Conservation (phyloP, 306 rosid genomes). For the Cucurbita pepo region DNA sequence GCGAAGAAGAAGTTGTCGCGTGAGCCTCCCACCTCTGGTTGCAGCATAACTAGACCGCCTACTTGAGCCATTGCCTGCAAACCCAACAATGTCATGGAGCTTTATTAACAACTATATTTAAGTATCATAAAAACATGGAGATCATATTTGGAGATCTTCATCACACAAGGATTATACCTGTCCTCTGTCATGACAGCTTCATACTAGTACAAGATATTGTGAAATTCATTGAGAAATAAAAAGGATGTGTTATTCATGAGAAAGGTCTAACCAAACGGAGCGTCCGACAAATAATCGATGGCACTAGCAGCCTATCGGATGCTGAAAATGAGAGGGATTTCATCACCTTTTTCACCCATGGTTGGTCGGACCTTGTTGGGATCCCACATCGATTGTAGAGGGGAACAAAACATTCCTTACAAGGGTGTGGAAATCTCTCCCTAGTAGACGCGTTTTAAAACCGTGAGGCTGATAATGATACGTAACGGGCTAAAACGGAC, state of each 20-base stretch:
- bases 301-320: no score
- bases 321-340: no score
- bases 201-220: background rate
- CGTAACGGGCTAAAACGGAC: no score
- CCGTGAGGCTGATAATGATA: no score
- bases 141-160: background rate
- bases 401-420: no score
- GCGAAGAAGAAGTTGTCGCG: conserved; percentile 78
- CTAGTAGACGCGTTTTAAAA: no score
- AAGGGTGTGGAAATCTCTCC: no score
- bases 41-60: conserved; percentile 85
- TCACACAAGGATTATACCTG: background rate
- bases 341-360: no score
- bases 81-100: background rate
- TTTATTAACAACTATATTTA: background rate
- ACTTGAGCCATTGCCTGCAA: conserved; percentile 89
- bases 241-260: background rate
- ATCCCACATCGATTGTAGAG: no score
- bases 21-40: conserved; percentile 84
- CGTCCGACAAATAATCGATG: no score
- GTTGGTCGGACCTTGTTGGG: no score
- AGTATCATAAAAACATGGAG: background rate
- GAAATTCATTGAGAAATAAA: background rate
- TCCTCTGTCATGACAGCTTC: background rate
- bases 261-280: background rate